Conservation (phyloP, 805 yeast species). For the Saturnispora serradocipensis region DNA sequence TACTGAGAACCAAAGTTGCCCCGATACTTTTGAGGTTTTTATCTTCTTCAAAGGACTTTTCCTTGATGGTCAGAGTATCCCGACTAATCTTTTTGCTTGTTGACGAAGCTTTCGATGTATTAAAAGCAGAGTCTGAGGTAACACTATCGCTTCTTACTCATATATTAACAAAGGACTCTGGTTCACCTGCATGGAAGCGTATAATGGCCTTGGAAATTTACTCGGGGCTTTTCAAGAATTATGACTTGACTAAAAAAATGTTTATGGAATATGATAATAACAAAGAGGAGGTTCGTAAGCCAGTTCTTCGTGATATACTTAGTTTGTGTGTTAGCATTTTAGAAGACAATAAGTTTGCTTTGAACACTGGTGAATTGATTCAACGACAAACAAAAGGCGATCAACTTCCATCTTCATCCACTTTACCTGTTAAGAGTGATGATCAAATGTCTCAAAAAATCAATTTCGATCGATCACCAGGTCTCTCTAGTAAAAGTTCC, state of each 20-base stretch:
- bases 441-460: not conserved
- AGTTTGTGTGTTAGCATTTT: slow-evolving; percentile 32
- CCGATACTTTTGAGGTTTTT: slow-evolving; percentile 69
- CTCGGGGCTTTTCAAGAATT: slow-evolving; percentile 49
- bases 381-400: slow-evolving; percentile 20
- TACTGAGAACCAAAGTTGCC: slow-evolving; percentile 58
- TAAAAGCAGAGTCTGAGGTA: slow-evolving; percentile 75
- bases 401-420: slow-evolving; percentile 5
- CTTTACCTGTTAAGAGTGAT: not conserved
- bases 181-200: slow-evolving; percentile 61
- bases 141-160: slow-evolving; percentile 69
- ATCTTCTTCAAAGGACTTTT: slow-evolving; percentile 48
- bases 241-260: slow-evolving; percentile 39
- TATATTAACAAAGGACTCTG: slow-evolving; percentile 48
- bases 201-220: slow-evolving; percentile 67
- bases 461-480: not conserved
- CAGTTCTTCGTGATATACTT: slow-evolving; percentile 50
- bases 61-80: slow-evolving; percentile 65
- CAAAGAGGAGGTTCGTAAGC: slow-evolving; percentile 42
- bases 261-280: slow-evolving; percentile 54
- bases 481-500: slow-evolving; percentile 36
- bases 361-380: slow-evolving; percentile 30
- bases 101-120: slow-evolving; percentile 47
- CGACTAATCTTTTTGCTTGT: slow-evolving; percentile 60
- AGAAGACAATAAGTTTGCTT: slow-evolving; percentile 23